Evolutionary conservation across 2,329 filamentous ascomycete genomes (phyloP).

Genomic region (Trematosphaeria pertusa): DNA sequence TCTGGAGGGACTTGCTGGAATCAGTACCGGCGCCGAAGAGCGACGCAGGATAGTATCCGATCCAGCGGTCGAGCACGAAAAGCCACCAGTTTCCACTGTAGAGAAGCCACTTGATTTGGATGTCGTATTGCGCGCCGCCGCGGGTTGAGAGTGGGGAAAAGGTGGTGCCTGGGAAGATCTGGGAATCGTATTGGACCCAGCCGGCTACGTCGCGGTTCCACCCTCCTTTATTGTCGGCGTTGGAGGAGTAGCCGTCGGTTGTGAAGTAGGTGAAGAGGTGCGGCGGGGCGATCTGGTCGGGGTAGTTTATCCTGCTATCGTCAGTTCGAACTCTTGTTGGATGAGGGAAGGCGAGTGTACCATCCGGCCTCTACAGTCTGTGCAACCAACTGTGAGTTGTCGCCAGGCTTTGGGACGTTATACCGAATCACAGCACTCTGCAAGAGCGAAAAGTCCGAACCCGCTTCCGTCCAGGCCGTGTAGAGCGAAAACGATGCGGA

Average conservation of each 20-base stretch:
- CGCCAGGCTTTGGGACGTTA: slow-evolving; percentile 18
- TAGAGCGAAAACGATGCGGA: slow-evolving; percentile 18
- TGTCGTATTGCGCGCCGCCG: slow-evolving; percentile 21
- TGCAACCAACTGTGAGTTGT: slow-evolving; percentile 12
- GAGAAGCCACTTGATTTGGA: slow-evolving; percentile 20
- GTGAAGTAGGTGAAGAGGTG: slow-evolving; percentile 26
- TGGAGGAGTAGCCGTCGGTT: slow-evolving; percentile 21
- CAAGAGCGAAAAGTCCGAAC: slow-evolving; percentile 17
- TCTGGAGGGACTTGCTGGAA: slow-evolving; percentile 10
- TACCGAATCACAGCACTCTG: slow-evolving; percentile 18
- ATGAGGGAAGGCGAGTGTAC: neutral
- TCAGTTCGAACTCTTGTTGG: neutral
- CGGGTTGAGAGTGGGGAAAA: slow-evolving; percentile 16
- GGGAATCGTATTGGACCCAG: slow-evolving; percentile 21
- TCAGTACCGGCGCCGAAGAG: slow-evolving; percentile 21
- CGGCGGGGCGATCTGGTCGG: slow-evolving; percentile 15
- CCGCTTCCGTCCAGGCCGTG: slow-evolving; percentile 19
- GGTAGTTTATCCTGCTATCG: slow-evolving; percentile 20
- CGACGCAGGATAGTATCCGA: slow-evolving; percentile 21
- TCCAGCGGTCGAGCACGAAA: slow-evolving; percentile 22
- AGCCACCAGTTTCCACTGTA: slow-evolving; percentile 25
- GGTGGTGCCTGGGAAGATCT: slow-evolving; percentile 18
- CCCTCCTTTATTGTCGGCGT: slow-evolving; percentile 21
- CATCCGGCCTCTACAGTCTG: slow-evolving; percentile 24
- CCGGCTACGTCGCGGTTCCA: slow-evolving; percentile 24